A percentile compares a stretch with the other conserved stretches of the same genome.
Conservation (phyloP, 139 green algal genomes). For the Zygnema cylindricum region DNA sequence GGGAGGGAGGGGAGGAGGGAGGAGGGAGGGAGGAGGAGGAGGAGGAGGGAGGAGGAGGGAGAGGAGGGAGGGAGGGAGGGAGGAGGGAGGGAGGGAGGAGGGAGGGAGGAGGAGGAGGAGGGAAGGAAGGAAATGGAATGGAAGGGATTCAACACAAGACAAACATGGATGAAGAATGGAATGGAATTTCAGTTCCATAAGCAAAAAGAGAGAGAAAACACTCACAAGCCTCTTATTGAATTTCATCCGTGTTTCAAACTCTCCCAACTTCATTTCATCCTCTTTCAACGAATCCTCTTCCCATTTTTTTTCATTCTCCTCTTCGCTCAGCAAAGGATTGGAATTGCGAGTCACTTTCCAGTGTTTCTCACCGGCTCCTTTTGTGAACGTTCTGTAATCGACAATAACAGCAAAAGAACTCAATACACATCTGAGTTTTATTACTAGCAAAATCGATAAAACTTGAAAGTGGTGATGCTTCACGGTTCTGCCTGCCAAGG, state of each 20-base stretch:
- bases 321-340: neutral
- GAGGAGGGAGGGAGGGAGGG: neutral
- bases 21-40: neutral
- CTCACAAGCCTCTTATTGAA: conserved; percentile 33
- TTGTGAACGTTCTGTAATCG: conserved; percentile 11
- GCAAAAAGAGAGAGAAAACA: too few relatives aligned
- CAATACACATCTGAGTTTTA: too few relatives aligned
- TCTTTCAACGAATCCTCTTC: conserved; percentile 12
- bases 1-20: neutral
- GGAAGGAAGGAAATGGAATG: neutral
- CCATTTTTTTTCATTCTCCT: neutral
- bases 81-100: neutral
- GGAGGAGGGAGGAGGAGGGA: neutral
- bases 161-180: too few relatives aligned
- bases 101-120: neutral
- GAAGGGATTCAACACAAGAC: too few relatives aligned
- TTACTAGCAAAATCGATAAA: too few relatives aligned
- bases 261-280: conserved; percentile 23
- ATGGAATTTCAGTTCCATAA: too few relatives aligned
- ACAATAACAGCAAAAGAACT: too few relatives aligned
- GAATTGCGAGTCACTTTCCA: conserved; percentile 9
- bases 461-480: too few relatives aligned
- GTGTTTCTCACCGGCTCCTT: conserved; percentile 17
- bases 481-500: too few relatives aligned
- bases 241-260: conserved; percentile 23